phyloP scores from a whole-genome alignment of 148 eudicot species.

The Cornus florida region DNA sequence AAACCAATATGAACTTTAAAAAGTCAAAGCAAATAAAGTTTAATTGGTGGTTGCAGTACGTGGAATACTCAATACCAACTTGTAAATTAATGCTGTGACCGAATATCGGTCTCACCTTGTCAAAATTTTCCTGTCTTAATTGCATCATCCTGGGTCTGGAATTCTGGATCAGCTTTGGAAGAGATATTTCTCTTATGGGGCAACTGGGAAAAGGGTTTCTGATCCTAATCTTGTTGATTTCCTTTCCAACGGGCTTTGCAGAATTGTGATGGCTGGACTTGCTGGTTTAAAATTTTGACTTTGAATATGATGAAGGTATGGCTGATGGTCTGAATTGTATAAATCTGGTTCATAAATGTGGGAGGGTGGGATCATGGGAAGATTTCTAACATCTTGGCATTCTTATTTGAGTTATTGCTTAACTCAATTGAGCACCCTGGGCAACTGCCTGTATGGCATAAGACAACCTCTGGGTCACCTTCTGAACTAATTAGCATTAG shows the following conservation, averaged over 20 bases:
- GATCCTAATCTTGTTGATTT: no score
- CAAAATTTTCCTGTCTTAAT: no score
- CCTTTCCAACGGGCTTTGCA: no score
- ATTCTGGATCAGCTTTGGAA: no score
- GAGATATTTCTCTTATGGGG: no score
- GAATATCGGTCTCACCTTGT: not conserved
- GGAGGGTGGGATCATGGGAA: not conserved
- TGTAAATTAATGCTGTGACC: not conserved
- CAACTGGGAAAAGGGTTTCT: no score
- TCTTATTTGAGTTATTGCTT: conserved; percentile 5
- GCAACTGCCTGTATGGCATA: not conserved
- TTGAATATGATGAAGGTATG: not conserved
- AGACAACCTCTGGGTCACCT: not conserved
- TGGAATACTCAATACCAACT: not conserved
- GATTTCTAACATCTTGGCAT: not conserved
- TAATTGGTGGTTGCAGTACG: not conserved
- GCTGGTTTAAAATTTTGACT: no score
- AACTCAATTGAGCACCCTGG: conserved; percentile 3
- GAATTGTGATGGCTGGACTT: no score
- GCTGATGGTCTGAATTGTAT: not conserved
- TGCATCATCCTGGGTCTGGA: no score
- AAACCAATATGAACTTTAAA: not conserved
- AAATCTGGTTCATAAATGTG: not conserved
- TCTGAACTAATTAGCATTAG: not conserved
- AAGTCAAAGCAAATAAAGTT: not conserved